Base-by-base conservation (phyloP, 306 rosid species). In the Pterocarpus santalinus region DNA sequence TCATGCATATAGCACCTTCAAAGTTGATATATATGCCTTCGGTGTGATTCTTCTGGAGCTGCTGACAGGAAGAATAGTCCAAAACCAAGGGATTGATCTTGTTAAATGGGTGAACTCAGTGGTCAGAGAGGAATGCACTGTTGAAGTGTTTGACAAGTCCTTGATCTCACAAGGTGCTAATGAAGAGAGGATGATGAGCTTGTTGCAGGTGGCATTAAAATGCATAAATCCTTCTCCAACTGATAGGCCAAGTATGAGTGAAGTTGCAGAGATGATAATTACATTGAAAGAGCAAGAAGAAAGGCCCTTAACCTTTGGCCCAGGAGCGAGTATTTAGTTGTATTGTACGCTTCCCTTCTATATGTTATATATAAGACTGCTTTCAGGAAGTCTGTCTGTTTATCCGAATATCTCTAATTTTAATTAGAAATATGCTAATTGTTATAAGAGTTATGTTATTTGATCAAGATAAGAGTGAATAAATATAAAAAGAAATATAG, bases 31-130 rank as follows among this genome's bases (percentile, higher is more conserved):
- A 4, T 87, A 80, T 52, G 88, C 82, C n/a, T 87, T 83, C 10
- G 92, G 92, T 10, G 89, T 85, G 85, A 81, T 91, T 17, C 90
- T 91, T 64, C 86, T 91, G 0, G 89, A 91, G 84, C 89, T 91
- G 41, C 73, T 87, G 9, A 86, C 91, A 0, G 90, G 92, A 65
- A 89, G 84, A 80, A 12, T 87, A 46, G 90, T 87, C 16, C 81
- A 81, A 69, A 77, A 84, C 11, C 86, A 74, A 14, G 86, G 90
- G 10, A 69, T 84, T 61, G 86, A 86, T 86, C 63, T 87, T 53
- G 81, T 83, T 34, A 35, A 47, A 4, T 91, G 91, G 93, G 90
- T 89, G 43, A 84, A 46, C 49, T 86, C 89, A 35, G 87, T 86
- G 72, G 78, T 84, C 17, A 84, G 80, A 82, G 91, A 89, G 70